Evolutionary conservation across 108 stramenopile species (phyloP), one percentile per base, ranked within the genome.

Genomic region (Nitzschia sp.): DNA sequence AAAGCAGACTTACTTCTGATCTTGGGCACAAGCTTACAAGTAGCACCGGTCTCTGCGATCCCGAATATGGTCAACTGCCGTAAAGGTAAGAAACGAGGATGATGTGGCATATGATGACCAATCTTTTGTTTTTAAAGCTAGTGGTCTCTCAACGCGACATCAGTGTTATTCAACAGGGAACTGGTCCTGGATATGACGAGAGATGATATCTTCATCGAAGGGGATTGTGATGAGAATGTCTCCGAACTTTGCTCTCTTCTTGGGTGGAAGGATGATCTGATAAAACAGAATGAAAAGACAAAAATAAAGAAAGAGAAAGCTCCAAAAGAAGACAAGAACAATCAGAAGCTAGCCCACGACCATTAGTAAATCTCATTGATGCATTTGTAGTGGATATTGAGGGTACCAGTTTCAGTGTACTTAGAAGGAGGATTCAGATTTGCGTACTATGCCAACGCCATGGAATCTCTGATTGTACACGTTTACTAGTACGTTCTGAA

Each of bases 11-110:
- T 95, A 35, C 33, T 94, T 8, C 59, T 97, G 17, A 86, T 96
- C 17, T 84, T 96, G 87, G 97, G 97, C 53, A 96, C 97, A 3
- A 76, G 69, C 30, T 76, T 97, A 27, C 79, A 80, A 58, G 96
- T 84, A 0, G 76, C 68, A 9, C 85, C 85, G 2, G 88, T 90
- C 4, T 83, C 80, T 41, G 54, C 79, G 68, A 91, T 94, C 36
- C 93, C 93, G 0, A 64, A 84, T 22, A 85, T 85, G 83, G 87
- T 90, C 8, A n/a, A 60, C 13, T 85, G 83, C 26, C 79, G 65
- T 13, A 80, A 87, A n/a, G n/a, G n/a, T n/a, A n/a, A n/a, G n/a
- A n/a, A n/a, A n/a, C n/a, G n/a, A n/a, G n/a, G n/a, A n/a, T n/a
- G n/a, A n/a, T 13, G n/a, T n/a, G n/a, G n/a, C n/a, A n/a, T n/a